phyloP scores from a whole-genome alignment of 305 asterid genomes.

The Rubia tinctorum region DNA sequence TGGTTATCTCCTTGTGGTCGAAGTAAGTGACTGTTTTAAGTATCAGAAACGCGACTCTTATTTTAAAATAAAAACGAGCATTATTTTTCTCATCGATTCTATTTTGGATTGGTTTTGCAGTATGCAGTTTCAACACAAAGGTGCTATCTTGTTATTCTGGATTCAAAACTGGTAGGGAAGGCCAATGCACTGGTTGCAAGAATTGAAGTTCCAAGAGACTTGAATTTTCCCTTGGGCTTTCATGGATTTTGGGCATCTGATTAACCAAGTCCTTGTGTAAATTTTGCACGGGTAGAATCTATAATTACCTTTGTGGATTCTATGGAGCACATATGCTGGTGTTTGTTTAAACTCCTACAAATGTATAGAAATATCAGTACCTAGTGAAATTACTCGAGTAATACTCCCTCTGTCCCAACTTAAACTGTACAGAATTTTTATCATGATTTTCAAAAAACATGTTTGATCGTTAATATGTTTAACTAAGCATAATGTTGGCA shows the following conservation, averaged over 20 bases:
- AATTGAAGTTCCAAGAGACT: constrained; percentile 71
- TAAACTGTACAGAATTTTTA: too few relatives aligned
- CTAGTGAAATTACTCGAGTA: background rate
- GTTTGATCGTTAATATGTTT: too few relatives aligned
- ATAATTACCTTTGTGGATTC: background rate
- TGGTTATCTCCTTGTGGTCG: constrained; percentile 94
- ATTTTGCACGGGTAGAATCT: constrained; percentile 4
- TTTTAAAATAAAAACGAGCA: background rate
- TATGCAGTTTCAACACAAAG: constrained; percentile 80
- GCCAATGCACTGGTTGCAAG: constrained; percentile 61
- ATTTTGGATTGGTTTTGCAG: constrained; percentile 37
- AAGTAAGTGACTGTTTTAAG: constrained; percentile 39
- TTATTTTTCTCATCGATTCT: background rate
- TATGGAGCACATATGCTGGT: background rate
- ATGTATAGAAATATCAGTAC: background rate
- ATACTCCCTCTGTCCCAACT: too few relatives aligned
- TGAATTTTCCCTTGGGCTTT: constrained; percentile 88
- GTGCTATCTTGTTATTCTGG: constrained; percentile 75
- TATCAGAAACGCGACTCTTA: background rate
- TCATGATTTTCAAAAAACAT: too few relatives aligned
- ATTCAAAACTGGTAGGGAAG: constrained; percentile 53
- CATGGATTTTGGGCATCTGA: constrained; percentile 86
- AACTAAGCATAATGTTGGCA: too few relatives aligned
- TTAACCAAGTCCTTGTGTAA: background rate
- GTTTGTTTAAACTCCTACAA: background rate